Evolutionary conservation across 257 asterid species (phyloP).

Genomic region (Ilex aquifolium): DNA sequence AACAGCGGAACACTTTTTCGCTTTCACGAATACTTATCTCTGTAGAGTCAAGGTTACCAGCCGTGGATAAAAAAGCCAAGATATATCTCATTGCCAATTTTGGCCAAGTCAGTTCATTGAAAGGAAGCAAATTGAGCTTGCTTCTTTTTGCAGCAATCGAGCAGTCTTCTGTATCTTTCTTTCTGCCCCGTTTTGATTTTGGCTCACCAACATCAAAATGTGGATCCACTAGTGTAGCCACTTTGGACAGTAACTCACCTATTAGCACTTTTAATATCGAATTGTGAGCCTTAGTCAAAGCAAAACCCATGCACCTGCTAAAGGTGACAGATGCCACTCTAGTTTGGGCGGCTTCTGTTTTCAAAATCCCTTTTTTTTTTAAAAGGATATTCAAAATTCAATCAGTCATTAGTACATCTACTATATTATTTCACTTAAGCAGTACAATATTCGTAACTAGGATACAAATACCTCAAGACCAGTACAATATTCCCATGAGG

Average conservation of each 20-base stretch:
- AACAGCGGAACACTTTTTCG: neutral
- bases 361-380: no score
- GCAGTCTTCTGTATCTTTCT: neutral
- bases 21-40: neutral
- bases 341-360: neutral
- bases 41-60: neutral
- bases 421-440: neutral
- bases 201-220: neutral
- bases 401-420: neutral
- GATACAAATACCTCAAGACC: neutral
- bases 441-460: no score
- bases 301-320: neutral
- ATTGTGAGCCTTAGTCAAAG: neutral
- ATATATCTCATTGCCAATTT: neutral
- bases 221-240: neutral
- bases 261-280: neutral
- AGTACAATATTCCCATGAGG: neutral
- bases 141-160: neutral
- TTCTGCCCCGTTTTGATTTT: slow-evolving; percentile 2
- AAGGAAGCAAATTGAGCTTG: neutral
- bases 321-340: neutral
- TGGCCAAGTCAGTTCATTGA: neutral
- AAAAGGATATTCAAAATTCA: no score
- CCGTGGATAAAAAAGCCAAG: neutral
- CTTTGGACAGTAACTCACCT: neutral